These are phyloP conservation scores for Sindora glabra DNA, from an alignment of 306 rosid genomes.

Conservation along the genomic window DNA sequence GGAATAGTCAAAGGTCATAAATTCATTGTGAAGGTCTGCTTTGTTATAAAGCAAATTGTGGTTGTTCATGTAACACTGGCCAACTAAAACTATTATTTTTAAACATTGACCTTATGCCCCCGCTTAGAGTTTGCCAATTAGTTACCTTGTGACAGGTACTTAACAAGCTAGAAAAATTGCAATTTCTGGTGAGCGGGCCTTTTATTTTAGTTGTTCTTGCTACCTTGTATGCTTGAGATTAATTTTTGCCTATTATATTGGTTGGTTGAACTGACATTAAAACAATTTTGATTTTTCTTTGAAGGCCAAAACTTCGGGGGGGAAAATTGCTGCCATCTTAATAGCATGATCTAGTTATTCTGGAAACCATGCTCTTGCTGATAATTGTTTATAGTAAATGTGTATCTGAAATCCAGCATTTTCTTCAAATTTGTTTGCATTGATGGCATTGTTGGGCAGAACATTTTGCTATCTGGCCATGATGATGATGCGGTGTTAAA, in stretches of 20 bases:
- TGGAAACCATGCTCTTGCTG: not conserved
- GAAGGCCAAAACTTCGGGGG: not conserved
- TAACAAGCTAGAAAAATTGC: not conserved
- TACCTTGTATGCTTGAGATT: not conserved
- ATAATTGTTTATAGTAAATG: not conserved
- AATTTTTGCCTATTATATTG: not conserved
- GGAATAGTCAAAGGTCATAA: not conserved
- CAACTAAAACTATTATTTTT: not conserved
- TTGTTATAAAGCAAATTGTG: not conserved
- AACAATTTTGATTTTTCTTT: conserved; percentile 2
- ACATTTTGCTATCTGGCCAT: conserved; percentile 41
- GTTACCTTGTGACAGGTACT: not conserved
- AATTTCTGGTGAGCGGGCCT: not conserved
- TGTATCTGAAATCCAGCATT: conserved; percentile 11
- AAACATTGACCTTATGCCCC: not conserved
- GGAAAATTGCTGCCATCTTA: not conserved
- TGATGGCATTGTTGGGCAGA: conserved; percentile 30
- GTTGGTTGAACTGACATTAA: not conserved
- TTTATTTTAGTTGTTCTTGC: not conserved
- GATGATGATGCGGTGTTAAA: conserved; percentile 35
- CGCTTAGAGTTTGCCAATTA: not conserved
- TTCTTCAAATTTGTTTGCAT: conserved; percentile 10
- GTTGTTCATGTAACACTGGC: not conserved
- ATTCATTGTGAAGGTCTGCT: not conserved
- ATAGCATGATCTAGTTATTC: not conserved